These are phyloP conservation scores for Stereum hirsutum DNA, from an alignment of 1,284 basidiomycete genomes.

Conservation along the genomic window DNA sequence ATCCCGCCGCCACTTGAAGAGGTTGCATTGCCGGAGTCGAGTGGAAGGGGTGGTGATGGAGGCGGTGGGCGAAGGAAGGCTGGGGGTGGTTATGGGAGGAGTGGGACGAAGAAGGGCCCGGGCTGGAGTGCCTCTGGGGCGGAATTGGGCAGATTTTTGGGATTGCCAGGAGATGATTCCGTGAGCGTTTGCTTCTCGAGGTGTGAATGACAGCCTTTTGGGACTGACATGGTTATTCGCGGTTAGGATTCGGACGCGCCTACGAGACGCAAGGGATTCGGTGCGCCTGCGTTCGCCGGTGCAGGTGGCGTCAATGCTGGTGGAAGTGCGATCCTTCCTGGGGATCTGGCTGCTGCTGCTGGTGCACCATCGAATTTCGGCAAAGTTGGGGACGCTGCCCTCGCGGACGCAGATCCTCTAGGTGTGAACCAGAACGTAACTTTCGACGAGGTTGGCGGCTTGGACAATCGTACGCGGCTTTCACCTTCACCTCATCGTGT, in stretches of 20 bases:
- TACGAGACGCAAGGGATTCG: constrained; percentile 53
- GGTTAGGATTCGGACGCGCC: constrained; percentile 61
- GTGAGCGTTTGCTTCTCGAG: constrained; percentile 20
- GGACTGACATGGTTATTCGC: too few species aligned
- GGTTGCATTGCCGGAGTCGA: constrained; percentile 37
- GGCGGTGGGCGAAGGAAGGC: constrained; percentile 8
- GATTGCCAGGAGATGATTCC: constrained; percentile 62
- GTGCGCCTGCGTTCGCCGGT: constrained; percentile 38
- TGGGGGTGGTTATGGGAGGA: constrained; percentile 22
- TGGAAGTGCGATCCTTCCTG: constrained; percentile 36
- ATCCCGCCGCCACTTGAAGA: constrained; percentile 72
- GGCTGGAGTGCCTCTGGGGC: constrained; percentile 74
- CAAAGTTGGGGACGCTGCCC: constrained; percentile 73
- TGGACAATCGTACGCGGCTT: constrained; percentile 77
- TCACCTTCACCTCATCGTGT: constrained; percentile 1
- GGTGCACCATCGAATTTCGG: constrained; percentile 76
- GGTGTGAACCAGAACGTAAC: constrained; percentile 92
- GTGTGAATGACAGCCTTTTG: constrained; percentile 1
- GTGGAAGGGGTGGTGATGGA: constrained; percentile 17
- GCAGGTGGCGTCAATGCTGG: constrained; percentile 40
- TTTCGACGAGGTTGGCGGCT: constrained; percentile 95
- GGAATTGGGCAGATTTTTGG: constrained; percentile 68
- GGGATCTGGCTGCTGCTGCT: constrained; percentile 52
- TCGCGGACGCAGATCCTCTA: constrained; percentile 96
- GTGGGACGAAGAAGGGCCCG: constrained; percentile 32